Evolutionary conservation across 2,329 filamentous ascomycete genomes (phyloP).

Genomic region (Venturia aucupariae): DNA sequence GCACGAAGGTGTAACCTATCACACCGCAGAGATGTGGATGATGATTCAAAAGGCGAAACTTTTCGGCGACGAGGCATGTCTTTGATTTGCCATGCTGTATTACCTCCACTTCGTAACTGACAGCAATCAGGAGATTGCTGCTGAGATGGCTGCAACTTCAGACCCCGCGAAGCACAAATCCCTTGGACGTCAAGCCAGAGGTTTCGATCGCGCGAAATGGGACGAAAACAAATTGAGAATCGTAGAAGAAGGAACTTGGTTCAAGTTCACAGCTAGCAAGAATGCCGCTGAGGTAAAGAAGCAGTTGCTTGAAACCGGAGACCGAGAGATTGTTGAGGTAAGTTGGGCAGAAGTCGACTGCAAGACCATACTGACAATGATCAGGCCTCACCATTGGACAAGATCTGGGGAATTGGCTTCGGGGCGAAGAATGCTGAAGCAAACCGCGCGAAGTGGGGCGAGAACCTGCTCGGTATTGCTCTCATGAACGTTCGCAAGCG

Average conservation of each 20-base stretch:
- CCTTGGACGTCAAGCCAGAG: conserved; percentile 22
- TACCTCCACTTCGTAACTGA: not conserved
- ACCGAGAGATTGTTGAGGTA: conserved; percentile 14
- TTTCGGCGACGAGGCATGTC: conserved; percentile 31
- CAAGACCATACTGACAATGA: not conserved
- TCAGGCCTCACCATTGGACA: conserved; percentile 12
- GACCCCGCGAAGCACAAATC: conserved; percentile 25
- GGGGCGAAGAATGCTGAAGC: conserved; percentile 1
- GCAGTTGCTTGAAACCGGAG: conserved; percentile 9
- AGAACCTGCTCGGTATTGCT: conserved; percentile 12
- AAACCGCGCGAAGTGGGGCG: conserved; percentile 9
- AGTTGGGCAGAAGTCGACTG: not conserved
- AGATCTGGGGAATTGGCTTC: conserved; percentile 14
- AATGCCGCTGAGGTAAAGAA: conserved; percentile 1
- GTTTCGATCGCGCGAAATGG: conserved; percentile 25
- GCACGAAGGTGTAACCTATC: conserved; percentile 28
- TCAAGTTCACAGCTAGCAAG: conserved; percentile 13
- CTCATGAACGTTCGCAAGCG: conserved; percentile 12
- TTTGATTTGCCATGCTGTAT: not conserved
- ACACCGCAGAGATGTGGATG: conserved; percentile 39
- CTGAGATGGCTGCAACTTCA: conserved; percentile 15
- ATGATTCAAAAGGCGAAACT: conserved; percentile 37
- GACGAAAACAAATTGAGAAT: conserved; percentile 6
- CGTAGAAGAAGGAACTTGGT: conserved; percentile 9
- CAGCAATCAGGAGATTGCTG: conserved; percentile 7